Evolutionary conservation across 208 protist genomes (phyloP), one percentile per base, ranked within the genome.

Genomic region (Leishmania turanica): DNA sequence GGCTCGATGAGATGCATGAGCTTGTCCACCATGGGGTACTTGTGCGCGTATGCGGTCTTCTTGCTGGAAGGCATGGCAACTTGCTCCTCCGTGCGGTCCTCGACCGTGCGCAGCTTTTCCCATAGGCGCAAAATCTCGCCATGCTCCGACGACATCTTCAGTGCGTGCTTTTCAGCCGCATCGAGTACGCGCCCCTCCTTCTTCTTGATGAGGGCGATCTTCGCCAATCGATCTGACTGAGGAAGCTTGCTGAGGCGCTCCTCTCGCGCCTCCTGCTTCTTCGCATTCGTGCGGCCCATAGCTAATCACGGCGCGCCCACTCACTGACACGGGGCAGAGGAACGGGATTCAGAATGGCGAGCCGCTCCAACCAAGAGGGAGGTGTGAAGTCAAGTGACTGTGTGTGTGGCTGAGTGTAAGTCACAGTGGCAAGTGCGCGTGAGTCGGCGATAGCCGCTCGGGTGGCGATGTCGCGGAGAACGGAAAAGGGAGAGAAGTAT

Each of bases 151-250:
- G 85, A 88, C 95, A 98, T 98, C 84, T 96, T 96, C 45, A 98
- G 84, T 11, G 93, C 93, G 64, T 97, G 95, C 85, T 98, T 98
- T 80, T 98, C 95, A 11, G 89, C 45, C 0, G 95, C 86, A 73
- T 95, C 90, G n/a, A 98, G 86, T 34, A 98, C 90, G 42, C 95
- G 89, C 40, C 91, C 91, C 66, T 96, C 93, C 74, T 92, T 94
- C 85, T 97, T 98, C 85, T 98, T 98, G 81, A 98, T 96, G 51
- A 95, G 70, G 0, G 95, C 95, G 53, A 78, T 94, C 84, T 96
- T 98, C 3, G 74, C 74, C 1, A 98, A 84, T 31, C 95, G 79
- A 78, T 97, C 90, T 17, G 91, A 91, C 73, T 90, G 88, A 47
- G 95, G 95, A n/a, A 98, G 81, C 27, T 86, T 78, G 54, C 88